Conservation (phyloP, 441 rosid genomes). For the Gossypium lobatum region DNA sequence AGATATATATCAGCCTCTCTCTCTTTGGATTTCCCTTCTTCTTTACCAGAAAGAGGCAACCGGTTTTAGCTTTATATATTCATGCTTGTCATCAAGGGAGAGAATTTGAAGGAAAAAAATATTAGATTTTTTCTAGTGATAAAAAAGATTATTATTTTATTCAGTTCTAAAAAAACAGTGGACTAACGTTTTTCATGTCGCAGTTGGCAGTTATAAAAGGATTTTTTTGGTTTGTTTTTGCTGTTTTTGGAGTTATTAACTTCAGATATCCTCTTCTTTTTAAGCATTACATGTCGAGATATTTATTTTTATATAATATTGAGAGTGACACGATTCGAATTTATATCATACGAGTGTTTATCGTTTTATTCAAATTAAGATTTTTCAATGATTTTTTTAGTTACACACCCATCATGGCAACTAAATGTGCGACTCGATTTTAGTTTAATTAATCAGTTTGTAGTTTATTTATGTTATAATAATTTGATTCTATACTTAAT, state of each 20-base stretch:
- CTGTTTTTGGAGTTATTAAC: not conserved
- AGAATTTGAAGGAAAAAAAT: not conserved
- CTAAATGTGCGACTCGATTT: no score
- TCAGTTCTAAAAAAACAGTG: slow-evolving; percentile 9
- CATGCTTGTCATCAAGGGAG: not conserved
- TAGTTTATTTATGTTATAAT: no score
- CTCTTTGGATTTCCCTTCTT: slow-evolving; percentile 1
- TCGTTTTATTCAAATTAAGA: no score
- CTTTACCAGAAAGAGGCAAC: not conserved
- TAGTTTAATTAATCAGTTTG: no score
- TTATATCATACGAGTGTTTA: no score
- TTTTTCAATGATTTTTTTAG: no score
- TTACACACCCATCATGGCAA: no score
- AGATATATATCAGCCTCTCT: slow-evolving; percentile 24
- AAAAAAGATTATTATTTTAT: not conserved
- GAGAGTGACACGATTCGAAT: no score
- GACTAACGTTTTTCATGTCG: slow-evolving; percentile 17
- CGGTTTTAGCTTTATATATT: not conserved
- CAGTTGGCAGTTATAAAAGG: not conserved
- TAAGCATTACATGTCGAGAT: no score
- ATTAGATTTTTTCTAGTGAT: not conserved
- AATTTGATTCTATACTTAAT: no score
- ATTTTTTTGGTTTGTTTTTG: not conserved
- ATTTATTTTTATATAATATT: no score
- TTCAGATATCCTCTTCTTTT: no score